Evolutionary conservation across 2,329 filamentous ascomycete genomes (phyloP), one percentile per base, ranked within the genome.

Genomic region (Helicocarpus griseus): DNA sequence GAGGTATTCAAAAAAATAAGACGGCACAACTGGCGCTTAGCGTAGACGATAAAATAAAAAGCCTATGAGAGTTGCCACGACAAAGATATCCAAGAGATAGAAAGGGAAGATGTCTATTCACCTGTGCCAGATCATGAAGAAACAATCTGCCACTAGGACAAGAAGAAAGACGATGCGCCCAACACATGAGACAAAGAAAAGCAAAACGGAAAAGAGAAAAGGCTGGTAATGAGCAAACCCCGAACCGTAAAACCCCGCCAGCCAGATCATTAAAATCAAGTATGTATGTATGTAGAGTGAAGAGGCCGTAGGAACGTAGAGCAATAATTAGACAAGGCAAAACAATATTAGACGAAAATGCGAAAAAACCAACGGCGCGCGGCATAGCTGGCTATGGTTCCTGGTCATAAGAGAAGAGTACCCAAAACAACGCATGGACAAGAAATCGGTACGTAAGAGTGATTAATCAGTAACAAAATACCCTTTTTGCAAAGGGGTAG

Each of bases 271-370:
- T 41, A 41, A 41, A 41, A 26, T 5, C 8, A 28, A 28, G 36
- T 39, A 43, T 28, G 40, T 26, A 43, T 21, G 29, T 29, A 31
- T 48, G 29, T 28, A 36, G 56, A 53, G 61, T 60, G 57, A 61
- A 57, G 58, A 60, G 57, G 54, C 53, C 53, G 54, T 50, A 48
- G 49, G 38, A 55, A 51, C 45, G 33, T 50, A 49, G 47, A 28
- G 7, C 11, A 22, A 45, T 11, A 45, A 24, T 5, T 7, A 22
- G 13, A 14, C 2, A 28, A 26, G 11, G 22, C 13, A 2, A 45
- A 7, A 21, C 9, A 29, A 14, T 8, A 45, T 28, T n/a, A 13
- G 21, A 45, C 9, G 13, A 7, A 4, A 17, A 21, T 43, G 24
- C 17, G 14, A 17, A 31, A 29, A 17, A 13, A 28, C 11, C 22